Base-by-base conservation (phyloP, 257 asterid species). In the Nicotiana otophora region DNA sequence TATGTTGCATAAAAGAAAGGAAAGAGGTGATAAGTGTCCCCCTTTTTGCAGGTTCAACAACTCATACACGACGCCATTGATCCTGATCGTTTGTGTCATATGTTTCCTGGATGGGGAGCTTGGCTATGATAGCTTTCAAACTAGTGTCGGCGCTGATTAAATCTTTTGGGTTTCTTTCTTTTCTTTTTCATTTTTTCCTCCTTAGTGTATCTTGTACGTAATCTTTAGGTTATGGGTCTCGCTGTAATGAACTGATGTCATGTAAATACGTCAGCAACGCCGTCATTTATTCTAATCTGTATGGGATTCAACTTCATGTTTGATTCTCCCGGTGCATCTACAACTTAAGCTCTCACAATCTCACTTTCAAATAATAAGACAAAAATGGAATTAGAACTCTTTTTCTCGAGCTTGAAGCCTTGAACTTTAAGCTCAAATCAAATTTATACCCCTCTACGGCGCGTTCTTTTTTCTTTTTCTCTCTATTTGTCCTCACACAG, bases 101-200 rank as follows among this genome's bases (percentile, higher is more conserved):
- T 96, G 97, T 96, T 91, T 90, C 98, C 99, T 82, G 99, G 99
- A 84, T 96, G 99, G 99, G 99, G 95, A 80, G 93, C 98, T 12
- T 96, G 99, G 99, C 39, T 96, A 89, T 96, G 95, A 91, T 30
- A 48, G 62, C 39, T 48, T 26, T 26, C 61, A 48, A 46, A 48
- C 62, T 57, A 20, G 62, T 48, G 26, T 12, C 58, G 20, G 58
- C 20, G 12, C 20, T 42, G 20, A 28, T 70, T 74, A 23, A 23
- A 74, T 23, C 3, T 14, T 48, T 74, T 72, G 11, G 78, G 11
- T 39, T 70, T 12, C 10, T 23, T 7, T 0, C n/a, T 8, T 17
- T 23, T 58, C n/a, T 58, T 58, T 23, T 46, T 23, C 4, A 33
- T 1, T 17, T 58, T 58, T 58, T 19, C 64, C 64, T 57, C 26